A percentile compares a stretch with the other conserved stretches of the same genome.
Evolutionary conservation across 73 alveolate species (phyloP).

Genomic region (Tetrahymena malaccensis): DNA sequence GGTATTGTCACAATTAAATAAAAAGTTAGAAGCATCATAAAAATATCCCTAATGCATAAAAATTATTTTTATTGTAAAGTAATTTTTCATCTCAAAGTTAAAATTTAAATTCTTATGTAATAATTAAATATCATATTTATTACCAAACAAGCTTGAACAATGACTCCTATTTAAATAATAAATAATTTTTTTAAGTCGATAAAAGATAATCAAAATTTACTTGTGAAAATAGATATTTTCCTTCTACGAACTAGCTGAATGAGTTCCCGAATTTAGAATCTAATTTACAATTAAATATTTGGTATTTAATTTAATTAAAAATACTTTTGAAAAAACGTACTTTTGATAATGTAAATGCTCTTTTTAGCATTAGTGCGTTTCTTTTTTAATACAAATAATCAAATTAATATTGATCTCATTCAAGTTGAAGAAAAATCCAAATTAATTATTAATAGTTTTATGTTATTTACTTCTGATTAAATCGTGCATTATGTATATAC

Average conservation of each 20-base stretch:
- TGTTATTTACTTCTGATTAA: neutral
- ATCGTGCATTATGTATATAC: neutral
- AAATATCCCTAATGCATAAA: neutral
- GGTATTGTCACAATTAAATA: neutral
- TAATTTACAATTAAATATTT: neutral
- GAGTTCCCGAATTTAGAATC: neutral
- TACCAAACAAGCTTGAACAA: neutral
- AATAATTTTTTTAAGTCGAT: neutral
- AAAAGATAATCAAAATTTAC: neutral
- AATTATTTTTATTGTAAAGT: too few relatives aligned
- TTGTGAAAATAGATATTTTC: neutral
- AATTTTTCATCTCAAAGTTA: too few relatives aligned
- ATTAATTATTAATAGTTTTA: too few relatives aligned
- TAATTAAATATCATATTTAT: neutral
- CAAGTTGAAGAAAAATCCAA: neutral
- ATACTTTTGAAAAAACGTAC: neutral
- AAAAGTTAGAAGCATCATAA: neutral
- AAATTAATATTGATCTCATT: too few relatives aligned
- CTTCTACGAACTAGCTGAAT: neutral
- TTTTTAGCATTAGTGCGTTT: neutral
- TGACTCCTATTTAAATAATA: neutral
- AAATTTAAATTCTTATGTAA: neutral
- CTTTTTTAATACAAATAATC: neutral
- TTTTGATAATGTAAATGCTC: neutral
- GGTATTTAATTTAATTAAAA: neutral